Evolutionary conservation across 1,284 basidiomycete genomes (phyloP).

Genomic region (Anthracocystis panici-leucophaei): DNA sequence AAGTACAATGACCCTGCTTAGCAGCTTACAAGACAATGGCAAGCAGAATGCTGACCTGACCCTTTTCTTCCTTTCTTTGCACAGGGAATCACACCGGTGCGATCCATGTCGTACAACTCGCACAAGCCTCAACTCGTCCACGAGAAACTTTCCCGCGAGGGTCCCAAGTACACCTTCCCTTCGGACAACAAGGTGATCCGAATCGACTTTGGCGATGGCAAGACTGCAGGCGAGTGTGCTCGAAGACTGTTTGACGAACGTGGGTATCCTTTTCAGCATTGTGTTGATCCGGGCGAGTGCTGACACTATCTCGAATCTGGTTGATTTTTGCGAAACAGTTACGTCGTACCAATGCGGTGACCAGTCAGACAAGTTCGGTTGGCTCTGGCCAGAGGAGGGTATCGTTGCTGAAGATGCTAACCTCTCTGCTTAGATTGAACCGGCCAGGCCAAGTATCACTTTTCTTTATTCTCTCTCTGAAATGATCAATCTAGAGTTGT

Average conservation of each 20-base stretch:
- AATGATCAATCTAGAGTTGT: neutral
- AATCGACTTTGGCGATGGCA: constrained; percentile 68
- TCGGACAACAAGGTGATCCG: constrained; percentile 57
- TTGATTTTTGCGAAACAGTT: constrained; percentile 2
- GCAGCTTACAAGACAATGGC: neutral
- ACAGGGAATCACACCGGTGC: constrained; percentile 68
- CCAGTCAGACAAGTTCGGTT: constrained; percentile 62
- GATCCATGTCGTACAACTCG: constrained; percentile 68
- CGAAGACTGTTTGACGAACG: constrained; percentile 46
- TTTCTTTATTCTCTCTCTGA: neutral
- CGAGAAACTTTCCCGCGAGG: constrained; percentile 40
- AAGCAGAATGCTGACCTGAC: neutral
- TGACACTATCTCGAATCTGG: too few relatives aligned
- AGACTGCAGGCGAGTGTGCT: constrained; percentile 63
- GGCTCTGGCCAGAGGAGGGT: constrained; percentile 69
- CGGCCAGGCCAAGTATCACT: too few relatives aligned
- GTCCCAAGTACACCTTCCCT: constrained; percentile 49
- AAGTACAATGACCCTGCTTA: constrained; percentile 2
- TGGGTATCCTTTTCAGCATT: too few relatives aligned
- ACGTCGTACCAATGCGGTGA: constrained; percentile 61
- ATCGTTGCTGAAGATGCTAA: constrained; percentile 60
- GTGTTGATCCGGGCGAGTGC: too few relatives aligned
- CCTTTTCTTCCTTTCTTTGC: neutral
- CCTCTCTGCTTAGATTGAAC: constrained; percentile 5
- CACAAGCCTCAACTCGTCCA: constrained; percentile 46